These are phyloP conservation scores for Didymella pomorum DNA, from an alignment of 2,329 filamentous ascomycete species.

Conservation along the genomic window DNA sequence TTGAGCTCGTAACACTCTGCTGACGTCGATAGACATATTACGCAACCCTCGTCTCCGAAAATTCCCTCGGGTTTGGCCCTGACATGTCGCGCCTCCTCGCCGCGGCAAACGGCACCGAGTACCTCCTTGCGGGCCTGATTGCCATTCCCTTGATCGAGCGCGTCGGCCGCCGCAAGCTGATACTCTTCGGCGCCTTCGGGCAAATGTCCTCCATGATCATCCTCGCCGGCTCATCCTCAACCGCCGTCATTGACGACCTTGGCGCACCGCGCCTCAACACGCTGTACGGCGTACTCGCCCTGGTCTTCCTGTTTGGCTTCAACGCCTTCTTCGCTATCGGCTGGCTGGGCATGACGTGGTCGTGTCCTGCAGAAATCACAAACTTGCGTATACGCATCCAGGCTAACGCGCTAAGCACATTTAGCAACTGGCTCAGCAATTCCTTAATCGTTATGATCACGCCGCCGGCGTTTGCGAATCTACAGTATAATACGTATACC, in stretches of 20 bases:
- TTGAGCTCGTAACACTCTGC: neutral
- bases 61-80: constrained; percentile 49
- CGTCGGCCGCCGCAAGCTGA: constrained; percentile 47
- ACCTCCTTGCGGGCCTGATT: constrained; percentile 53
- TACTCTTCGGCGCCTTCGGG: constrained; percentile 49
- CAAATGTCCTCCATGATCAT: constrained; percentile 47
- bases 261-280: constrained; percentile 18
- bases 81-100: constrained; percentile 47
- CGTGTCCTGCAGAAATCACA: constrained; percentile 76
- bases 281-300: constrained; percentile 25
- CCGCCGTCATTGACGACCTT: constrained; percentile 30
- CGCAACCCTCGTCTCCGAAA: constrained; percentile 53
- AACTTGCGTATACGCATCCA: constrained; percentile 86
- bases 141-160: constrained; percentile 51
- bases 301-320: constrained; percentile 91
- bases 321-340: constrained; percentile 91
- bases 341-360: constrained; percentile 75
- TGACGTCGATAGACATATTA: constrained; percentile 47
- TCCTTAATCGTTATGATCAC: constrained; percentile 74
- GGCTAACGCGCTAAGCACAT: constrained; percentile 85
- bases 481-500: constrained; percentile 64
- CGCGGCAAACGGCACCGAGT: constrained; percentile 53
- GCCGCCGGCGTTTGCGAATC: constrained; percentile 65
- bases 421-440: constrained; percentile 61
- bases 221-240: constrained; percentile 41